phyloP scores from a whole-genome alignment of 2,329 filamentous ascomycete genomes.

The Amylocarpus encephaloides region DNA sequence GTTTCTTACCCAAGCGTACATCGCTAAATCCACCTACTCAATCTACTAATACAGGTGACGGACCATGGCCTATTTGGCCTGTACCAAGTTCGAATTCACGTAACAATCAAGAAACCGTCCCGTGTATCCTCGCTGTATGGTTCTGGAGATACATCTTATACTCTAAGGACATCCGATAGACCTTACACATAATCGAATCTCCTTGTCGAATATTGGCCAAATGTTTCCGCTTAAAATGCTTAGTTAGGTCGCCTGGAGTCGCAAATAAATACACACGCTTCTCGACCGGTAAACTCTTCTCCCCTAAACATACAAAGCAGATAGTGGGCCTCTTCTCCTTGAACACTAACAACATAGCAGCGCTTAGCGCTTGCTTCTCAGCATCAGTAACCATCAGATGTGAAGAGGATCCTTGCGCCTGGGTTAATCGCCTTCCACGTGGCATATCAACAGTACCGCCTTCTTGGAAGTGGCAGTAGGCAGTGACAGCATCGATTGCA shows the following conservation, averaged over 20 bases:
- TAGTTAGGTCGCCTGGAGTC: slow-evolving; percentile 17
- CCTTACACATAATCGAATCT: slow-evolving; percentile 15
- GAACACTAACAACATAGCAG: slow-evolving; percentile 20
- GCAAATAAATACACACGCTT: slow-evolving; percentile 18
- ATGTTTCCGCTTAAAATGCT: slow-evolving; percentile 22
- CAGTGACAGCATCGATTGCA: slow-evolving; percentile 27
- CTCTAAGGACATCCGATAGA: slow-evolving; percentile 19
- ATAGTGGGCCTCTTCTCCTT: slow-evolving; percentile 16
- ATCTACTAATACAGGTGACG: no score
- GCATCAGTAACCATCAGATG: slow-evolving; percentile 12
- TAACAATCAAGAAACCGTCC: slow-evolving; percentile 13
- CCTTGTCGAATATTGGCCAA: slow-evolving; percentile 17
- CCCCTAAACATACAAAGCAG: slow-evolving; percentile 18
- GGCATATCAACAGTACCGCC: slow-evolving; percentile 11
- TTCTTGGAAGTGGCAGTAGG: slow-evolving; percentile 21
- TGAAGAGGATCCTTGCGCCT: slow-evolving; percentile 11
- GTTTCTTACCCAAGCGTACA: no score
- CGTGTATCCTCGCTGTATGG: slow-evolving; percentile 14
- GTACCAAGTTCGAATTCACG: no score
- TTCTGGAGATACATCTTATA: slow-evolving; percentile 17
- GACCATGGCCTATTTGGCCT: no score
- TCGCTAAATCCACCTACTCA: no score
- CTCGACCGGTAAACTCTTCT: slow-evolving; percentile 12
- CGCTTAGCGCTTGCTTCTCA: background rate
- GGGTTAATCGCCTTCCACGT: slow-evolving; percentile 1